These are phyloP conservation scores for Chaetothyriales sp. DNA, from an alignment of 2,329 filamentous ascomycete species.

Conservation along the genomic window DNA sequence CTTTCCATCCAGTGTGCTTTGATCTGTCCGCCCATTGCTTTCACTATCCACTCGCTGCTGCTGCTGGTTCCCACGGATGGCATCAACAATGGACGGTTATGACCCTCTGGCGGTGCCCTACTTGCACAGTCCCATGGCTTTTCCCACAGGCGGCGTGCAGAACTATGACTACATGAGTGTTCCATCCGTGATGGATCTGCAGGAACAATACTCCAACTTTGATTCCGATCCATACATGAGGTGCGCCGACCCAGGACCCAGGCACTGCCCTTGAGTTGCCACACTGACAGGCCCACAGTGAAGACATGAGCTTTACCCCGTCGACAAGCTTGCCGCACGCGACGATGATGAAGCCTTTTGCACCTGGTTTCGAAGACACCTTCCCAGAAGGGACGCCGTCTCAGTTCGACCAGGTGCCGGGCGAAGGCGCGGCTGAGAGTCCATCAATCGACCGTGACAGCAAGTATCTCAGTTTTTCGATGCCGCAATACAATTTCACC, in stretches of 20 bases:
- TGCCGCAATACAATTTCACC: constrained; percentile 46
- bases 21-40: neutral
- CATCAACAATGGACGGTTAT: constrained; percentile 40
- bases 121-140: constrained; percentile 43
- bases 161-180: constrained; percentile 34
- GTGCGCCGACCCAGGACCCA: constrained; percentile 24
- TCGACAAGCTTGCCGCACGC: constrained; percentile 25
- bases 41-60: neutral
- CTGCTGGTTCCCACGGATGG: constrained; percentile 5
- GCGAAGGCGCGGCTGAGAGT: constrained; percentile 36
- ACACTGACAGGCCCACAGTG: constrained; percentile 24
- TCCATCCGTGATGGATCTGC: constrained; percentile 40
- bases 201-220: constrained; percentile 47
- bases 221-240: constrained; percentile 48
- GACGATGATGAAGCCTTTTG: constrained; percentile 36
- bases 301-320: constrained; percentile 38
- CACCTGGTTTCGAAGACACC: constrained; percentile 34
- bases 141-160: constrained; percentile 35
- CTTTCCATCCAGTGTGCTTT: neutral
- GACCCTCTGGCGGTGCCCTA: constrained; percentile 52
- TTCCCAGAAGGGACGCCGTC: constrained; percentile 37
- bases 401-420: constrained; percentile 29
- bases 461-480: constrained; percentile 61
- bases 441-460: constrained; percentile 51
- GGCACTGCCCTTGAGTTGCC: constrained; percentile 5